Base-by-base conservation (phyloP, 1,139 yeast species). In the Maudiozyma humilis region DNA sequence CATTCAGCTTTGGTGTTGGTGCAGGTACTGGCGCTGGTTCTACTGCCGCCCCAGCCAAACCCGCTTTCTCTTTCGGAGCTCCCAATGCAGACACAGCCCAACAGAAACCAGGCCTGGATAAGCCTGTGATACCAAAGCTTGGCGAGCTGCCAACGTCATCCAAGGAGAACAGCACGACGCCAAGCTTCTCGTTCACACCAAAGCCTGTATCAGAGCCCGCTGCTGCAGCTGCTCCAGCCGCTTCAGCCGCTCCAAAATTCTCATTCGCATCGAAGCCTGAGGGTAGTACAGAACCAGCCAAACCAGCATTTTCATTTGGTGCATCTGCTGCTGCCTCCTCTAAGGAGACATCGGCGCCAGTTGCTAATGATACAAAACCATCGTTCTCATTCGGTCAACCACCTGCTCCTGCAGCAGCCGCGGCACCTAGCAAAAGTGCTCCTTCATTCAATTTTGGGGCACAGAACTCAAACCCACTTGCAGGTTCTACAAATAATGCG, bases 21-120 rank as follows among this genome's bases (percentile, higher is more conserved):
- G n/a, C 13, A 27, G n/a, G n/a, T n/a, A n/a, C n/a, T n/a, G n/a
- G n/a, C n/a, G n/a, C n/a, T n/a, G n/a, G n/a, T n/a, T n/a, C n/a
- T n/a, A n/a, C n/a, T 23, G 10, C 8, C 32, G 16, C 32, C 42
- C 4, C 33, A 17, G 8, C 43, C 42, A 15, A 27, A 12, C 36
- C 41, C 19, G 23, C 30, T 17, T 39, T 39, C 4, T 41, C 49
- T 8, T 44, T 47, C 31, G 48, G 47, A 16, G 19, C 39, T 20
- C 16, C 8, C 12, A 36, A 34, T 6, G 36, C 16, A 32, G 18
- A n/a, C 18, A 18, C 19, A 2, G 13, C 13, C 6, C 6, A 23
- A 6, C 27, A 6, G 27, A 23, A 23, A 10, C 27, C 27, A 10
- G 27, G n/a, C n/a, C n/a, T n/a, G n/a, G n/a, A n/a, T 10, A 23